Base-by-base conservation (phyloP, 192 early-diverging fungal species). In the Chytriomyces sp. region DNA sequence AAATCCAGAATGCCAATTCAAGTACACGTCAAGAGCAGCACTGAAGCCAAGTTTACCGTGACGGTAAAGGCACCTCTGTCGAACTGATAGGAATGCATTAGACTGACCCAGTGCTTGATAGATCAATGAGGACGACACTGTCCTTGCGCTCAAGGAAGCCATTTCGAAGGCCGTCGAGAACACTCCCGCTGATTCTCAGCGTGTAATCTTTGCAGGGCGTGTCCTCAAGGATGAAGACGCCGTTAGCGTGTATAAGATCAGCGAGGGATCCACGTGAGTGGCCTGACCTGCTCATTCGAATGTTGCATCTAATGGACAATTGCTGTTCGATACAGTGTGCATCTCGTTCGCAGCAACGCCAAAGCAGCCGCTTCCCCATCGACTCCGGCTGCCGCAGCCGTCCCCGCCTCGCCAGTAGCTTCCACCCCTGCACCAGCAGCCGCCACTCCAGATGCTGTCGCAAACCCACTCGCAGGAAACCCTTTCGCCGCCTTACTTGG, bases 161-260 rank as follows among this genome's bases (percentile, higher is more conserved):
- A 92, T 97, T 69, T 88, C 92, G 10, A 83, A 84, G 28, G 53
- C 68, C 28, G 71, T 69, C 49, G 63, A 60, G 35, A 77, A 77
- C 7, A 90, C 91, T 7, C 89, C 92, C 4, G 87, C 86, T 18
- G 87, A 87, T 13, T 80, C 86, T 48, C 96, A 95, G 81, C 87
- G 96, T 20, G 88, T 99, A 59, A 99, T 99, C 74, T 99, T 91
- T 80, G 91, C 96, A 46, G 97, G 97, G 9, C 86, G 91, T 49
- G 95, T 99, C 59, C 89, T 99, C 61, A 99, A 99, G 82, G 96
- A 99, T 80, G 86, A 79, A 11, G 95, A 97, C 46, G 90, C 82
- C 3, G 81, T 99, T 24, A 76, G 81, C 2, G 79, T 78, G 7
- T 97, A 96, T 85, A 97, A 97, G 82, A 84, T 99, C 28, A 83